These are phyloP conservation scores for Neocallimastix lanati DNA, from an alignment of 192 early-diverging fungal species.

Conservation along the genomic window DNA sequence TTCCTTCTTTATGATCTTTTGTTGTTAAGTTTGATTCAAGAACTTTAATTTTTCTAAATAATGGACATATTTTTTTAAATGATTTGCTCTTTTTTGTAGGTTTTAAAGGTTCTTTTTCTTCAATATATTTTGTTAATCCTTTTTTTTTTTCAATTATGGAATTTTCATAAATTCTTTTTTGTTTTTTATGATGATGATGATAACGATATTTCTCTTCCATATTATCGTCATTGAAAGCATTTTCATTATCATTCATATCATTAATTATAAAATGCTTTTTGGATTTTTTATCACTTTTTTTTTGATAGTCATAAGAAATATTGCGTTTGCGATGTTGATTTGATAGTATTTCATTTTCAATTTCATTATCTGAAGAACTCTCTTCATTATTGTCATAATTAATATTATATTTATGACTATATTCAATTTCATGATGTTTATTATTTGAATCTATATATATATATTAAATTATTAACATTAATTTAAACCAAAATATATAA, in stretches of 20 bases:
- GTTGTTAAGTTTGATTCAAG: neutral
- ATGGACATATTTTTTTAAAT: neutral
- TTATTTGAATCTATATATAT: neutral
- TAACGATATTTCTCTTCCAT: neutral
- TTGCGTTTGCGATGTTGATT: no score
- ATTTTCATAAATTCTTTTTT: neutral
- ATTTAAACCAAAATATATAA: neutral
- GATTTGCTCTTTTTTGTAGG: neutral
- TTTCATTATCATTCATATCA: neutral
- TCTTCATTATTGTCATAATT: neutral
- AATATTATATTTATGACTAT: neutral
- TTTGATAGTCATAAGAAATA: no score
- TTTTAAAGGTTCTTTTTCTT: neutral
- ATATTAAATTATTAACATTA: no score
- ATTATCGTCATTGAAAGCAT: neutral
- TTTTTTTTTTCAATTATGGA: neutral
- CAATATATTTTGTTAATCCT: neutral
- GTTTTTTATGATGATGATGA: neutral
- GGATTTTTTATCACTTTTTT: no score
- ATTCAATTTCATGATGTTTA: neutral
- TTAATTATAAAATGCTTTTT: neutral
- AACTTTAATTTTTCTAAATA: neutral
- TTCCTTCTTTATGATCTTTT: neutral
- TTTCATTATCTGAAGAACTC: no score
- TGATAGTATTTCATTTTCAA: no score